phyloP scores from a whole-genome alignment of 23 red algal genomes.

The Gracilaria gracilis region DNA sequence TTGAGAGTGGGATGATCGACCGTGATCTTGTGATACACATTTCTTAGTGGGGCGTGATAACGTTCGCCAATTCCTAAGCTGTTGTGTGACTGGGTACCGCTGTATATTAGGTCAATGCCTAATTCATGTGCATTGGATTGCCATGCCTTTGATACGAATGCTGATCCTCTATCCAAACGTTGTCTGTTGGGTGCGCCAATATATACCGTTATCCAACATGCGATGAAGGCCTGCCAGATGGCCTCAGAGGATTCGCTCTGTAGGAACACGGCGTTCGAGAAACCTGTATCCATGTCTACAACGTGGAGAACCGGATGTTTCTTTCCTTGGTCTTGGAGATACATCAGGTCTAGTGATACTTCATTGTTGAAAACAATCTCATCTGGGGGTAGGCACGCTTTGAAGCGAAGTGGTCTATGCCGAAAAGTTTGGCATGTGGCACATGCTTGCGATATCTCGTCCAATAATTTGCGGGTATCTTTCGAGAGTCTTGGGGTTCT shows the following conservation, averaged over 20 bases:
- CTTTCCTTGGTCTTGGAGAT: background rate
- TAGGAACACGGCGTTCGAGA: background rate
- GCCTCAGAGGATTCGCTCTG: background rate
- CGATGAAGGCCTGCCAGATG: slow-evolving; percentile 27
- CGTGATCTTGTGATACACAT: background rate
- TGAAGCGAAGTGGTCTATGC: background rate
- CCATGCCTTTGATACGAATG: slow-evolving; percentile 8
- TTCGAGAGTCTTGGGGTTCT: background rate
- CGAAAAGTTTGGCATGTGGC: background rate
- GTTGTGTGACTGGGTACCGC: background rate
- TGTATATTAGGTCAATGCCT: background rate
- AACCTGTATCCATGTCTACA: slow-evolving; percentile 42
- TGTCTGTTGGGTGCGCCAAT: slow-evolving; percentile 14
- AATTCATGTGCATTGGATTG: background rate
- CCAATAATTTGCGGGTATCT: no score
- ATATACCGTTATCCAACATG: slow-evolving; percentile 32
- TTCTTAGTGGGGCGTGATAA: background rate
- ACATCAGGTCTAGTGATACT: background rate
- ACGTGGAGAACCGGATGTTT: background rate
- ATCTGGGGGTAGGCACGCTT: background rate
- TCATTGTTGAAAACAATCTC: background rate
- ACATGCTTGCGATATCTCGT: background rate
- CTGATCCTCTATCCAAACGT: background rate
- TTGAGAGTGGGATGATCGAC: background rate
- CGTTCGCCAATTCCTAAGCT: background rate